A percentile compares a stretch with the other conserved stretches of the same genome.
Conservation (phyloP, 2,329 filamentous ascomycete genomes). For the Cercospora berteroae region DNA sequence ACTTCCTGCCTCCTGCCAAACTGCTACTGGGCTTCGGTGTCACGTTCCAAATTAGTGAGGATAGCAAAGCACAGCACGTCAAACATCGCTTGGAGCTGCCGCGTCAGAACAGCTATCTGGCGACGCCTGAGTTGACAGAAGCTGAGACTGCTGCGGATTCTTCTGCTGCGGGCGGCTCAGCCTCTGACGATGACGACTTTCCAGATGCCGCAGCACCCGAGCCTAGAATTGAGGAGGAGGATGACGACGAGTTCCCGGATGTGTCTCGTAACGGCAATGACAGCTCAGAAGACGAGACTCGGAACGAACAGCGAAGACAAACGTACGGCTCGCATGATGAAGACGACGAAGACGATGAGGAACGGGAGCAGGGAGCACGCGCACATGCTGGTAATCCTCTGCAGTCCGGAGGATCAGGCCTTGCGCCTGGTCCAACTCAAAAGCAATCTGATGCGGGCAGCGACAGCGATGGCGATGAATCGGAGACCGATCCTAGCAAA, state of each 20-base stretch:
- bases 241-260: constrained; percentile 45
- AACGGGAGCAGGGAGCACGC: not conserved
- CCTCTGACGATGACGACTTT: constrained; percentile 39
- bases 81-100: constrained; percentile 63
- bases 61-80: constrained; percentile 76
- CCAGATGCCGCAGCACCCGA: constrained; percentile 26
- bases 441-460: constrained; percentile 28
- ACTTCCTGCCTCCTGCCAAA: constrained; percentile 83
- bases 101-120: constrained; percentile 25
- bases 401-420: constrained; percentile 31
- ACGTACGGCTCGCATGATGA: constrained; percentile 27
- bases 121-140: constrained; percentile 33
- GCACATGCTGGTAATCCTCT: constrained; percentile 41
- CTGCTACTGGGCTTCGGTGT: constrained; percentile 83
- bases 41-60: constrained; percentile 83
- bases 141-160: constrained; percentile 35
- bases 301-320: constrained; percentile 24
- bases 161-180: constrained; percentile 22
- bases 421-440: not conserved
- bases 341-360: constrained; percentile 27
- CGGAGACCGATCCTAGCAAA: not conserved
- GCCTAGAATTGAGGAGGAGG: constrained; percentile 29
- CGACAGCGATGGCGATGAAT: constrained; percentile 19
- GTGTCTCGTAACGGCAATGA: constrained; percentile 24
- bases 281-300: constrained; percentile 29